These are phyloP conservation scores for Talaromyces islandicus DNA, from an alignment of 2,329 filamentous ascomycete genomes.

Conservation along the genomic window DNA sequence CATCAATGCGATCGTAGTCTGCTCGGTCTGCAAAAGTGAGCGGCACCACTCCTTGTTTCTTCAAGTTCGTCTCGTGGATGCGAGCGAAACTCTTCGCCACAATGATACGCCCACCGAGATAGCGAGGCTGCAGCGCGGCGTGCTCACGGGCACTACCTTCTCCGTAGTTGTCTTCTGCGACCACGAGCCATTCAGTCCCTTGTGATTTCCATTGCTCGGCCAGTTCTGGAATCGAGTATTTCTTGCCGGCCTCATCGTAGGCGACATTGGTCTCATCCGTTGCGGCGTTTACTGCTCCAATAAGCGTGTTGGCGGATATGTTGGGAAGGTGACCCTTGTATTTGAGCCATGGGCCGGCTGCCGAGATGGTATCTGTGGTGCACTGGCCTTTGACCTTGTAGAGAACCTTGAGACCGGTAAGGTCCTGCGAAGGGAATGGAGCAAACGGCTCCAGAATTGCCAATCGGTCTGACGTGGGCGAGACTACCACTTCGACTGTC, in stretches of 20 bases:
- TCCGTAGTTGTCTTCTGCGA: slow-evolving; percentile 96
- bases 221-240: slow-evolving; percentile 77
- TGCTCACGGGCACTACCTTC: slow-evolving; percentile 51
- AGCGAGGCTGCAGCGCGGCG: slow-evolving; percentile 57
- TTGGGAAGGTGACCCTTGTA: slow-evolving; percentile 99
- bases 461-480: slow-evolving; percentile 81
- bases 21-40: slow-evolving; percentile 82
- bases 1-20: slow-evolving; percentile 78
- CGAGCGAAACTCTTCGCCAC: slow-evolving; percentile 82
- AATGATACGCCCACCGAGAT: slow-evolving; percentile 78
- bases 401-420: slow-evolving; percentile 73
- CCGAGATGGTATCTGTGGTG: slow-evolving; percentile 97
- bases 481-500: slow-evolving; percentile 66
- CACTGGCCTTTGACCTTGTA: slow-evolving; percentile 98
- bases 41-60: slow-evolving; percentile 96
- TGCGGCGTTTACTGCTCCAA: slow-evolving; percentile 86
- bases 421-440: slow-evolving; percentile 70
- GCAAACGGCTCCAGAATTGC: slow-evolving; percentile 87
- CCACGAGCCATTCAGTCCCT: slow-evolving; percentile 78
- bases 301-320: slow-evolving; percentile 95
- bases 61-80: slow-evolving; percentile 92
- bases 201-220: slow-evolving; percentile 74
- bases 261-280: slow-evolving; percentile 90
- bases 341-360: slow-evolving; percentile 94
- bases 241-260: slow-evolving; percentile 74